Evolutionary conservation across 2,329 filamentous ascomycete genomes (phyloP).

Genomic region (Ascochyta clinopodiicola): DNA sequence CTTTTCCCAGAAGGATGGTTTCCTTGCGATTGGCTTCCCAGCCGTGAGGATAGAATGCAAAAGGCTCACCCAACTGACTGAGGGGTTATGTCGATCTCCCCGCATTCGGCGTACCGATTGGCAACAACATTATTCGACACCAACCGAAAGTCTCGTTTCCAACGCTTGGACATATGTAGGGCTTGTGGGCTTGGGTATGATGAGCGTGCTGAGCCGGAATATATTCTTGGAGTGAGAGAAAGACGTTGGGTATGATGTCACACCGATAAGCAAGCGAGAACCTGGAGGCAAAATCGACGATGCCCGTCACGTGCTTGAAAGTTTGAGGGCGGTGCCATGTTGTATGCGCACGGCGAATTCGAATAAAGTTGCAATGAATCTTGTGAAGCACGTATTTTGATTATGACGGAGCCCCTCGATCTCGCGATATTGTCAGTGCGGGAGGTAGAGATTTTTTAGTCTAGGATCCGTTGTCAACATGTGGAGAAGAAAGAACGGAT

Average conservation of each 20-base stretch:
- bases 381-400: not conserved
- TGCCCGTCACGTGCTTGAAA: not conserved
- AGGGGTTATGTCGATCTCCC: slow-evolving; percentile 14
- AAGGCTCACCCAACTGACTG: slow-evolving; percentile 4
- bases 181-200: slow-evolving; percentile 3
- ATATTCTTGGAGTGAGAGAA: not conserved
- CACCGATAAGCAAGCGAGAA: slow-evolving; percentile 8
- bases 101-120: slow-evolving; percentile 2
- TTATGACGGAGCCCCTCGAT: not conserved
- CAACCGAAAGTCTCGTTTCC: not conserved
- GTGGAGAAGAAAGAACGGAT: slow-evolving; percentile 11
- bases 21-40: not conserved
- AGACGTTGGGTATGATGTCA: slow-evolving; percentile 8
- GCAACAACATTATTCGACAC: not conserved
- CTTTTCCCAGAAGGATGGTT: too few species aligned
- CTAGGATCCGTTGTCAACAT: not conserved
- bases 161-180: not conserved
- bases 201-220: slow-evolving; percentile 7
- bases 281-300: slow-evolving; percentile 6
- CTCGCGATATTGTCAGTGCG: slow-evolving; percentile 14
- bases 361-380: not conserved
- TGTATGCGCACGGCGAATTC: not conserved
- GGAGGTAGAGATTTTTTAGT: slow-evolving; percentile 2
- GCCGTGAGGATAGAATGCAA: not conserved
- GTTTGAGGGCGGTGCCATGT: not conserved